Evolutionary conservation across 768 basidiomycete genomes (phyloP).

Genomic region (Polyporus arcularius): DNA sequence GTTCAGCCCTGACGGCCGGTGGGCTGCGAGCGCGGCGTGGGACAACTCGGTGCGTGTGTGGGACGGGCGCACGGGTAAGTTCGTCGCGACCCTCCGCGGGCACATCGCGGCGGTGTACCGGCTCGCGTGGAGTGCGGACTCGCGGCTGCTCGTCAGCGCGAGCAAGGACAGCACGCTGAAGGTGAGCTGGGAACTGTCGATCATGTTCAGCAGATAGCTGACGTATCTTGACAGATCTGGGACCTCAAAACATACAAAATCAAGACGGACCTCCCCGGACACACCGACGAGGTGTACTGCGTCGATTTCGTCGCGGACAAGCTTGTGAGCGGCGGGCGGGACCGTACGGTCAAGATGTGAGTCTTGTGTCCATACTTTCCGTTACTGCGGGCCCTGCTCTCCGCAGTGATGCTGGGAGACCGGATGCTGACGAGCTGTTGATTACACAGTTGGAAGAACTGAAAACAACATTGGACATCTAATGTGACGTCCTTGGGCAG

Average conservation of each 20-base stretch:
- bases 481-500: no score
- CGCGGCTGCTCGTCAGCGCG: constrained; percentile 78
- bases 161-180: constrained; percentile 97
- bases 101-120: constrained; percentile 96
- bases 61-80: constrained; percentile 76
- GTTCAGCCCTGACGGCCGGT: constrained; percentile 66
- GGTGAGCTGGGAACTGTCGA: constrained; percentile 43
- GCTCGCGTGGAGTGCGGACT: constrained; percentile 66
- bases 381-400: not conserved
- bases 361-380: constrained; percentile 30
- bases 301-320: constrained; percentile 99
- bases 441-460: constrained; percentile 18
- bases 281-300: constrained; percentile 98
- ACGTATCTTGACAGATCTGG: constrained; percentile 70
- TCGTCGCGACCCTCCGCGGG: constrained; percentile 79
- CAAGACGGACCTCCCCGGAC: constrained; percentile 90
- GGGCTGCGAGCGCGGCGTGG: constrained; percentile 90
- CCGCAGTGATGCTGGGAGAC: not conserved
- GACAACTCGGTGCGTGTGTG: constrained; percentile 90
- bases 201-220: no score
- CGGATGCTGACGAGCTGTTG: not conserved
- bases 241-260: constrained; percentile 96
- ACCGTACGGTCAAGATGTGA: constrained; percentile 91
- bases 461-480: not conserved
- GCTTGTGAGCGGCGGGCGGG: constrained; percentile 95